Evolutionary conservation across 345 rosid genomes (phyloP), one percentile per base, ranked within the genome.

Genomic region (Boechera divaricarpa): DNA sequence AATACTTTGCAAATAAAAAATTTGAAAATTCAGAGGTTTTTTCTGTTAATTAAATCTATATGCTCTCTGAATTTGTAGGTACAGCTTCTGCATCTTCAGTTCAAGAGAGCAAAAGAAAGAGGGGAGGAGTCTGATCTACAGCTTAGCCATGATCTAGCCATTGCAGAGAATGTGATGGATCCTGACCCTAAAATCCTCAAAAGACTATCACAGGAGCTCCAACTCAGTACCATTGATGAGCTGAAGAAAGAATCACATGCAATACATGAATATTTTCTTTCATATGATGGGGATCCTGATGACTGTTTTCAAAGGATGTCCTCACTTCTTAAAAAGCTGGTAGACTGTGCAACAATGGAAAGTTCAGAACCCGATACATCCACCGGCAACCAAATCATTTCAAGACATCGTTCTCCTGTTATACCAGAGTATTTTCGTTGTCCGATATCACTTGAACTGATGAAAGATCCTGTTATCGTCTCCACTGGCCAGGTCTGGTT

Each of bases 401-500:
- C 85, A 11, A 92, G 85, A 78, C 97, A 95, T 77, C 84, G 94
- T 24, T 95, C 97, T 72, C 99, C 99, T 39, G 93, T 95, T 62
- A 89, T 92, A 64, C 99, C 99, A 0, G 99, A 95, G 80, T 96
- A 92, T 83, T 95, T 95, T 51, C 97, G 96, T 13, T 95, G 99
- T 82, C 98, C 99, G 0, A 92, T 95, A 79, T 95, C 99, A 69
- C 97, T 95, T 48, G 99, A 95, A 79, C 79, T 92, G 80, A 95
- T 92, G 99, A 92, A 87, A 80, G 98, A 95, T 86, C 99, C 99
- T 8, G 99, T 95, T 10, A 95, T 95, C 16, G 92, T 95, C 74
- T 95, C 99, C 41, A 92, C 99, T 18, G 99, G 99, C 77, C 99
- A 95, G 98, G 98, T 95, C 49, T 76, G 62, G 9, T 54, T 70